Percentiles rank a stretch among this genome's conserved stretches.
Conservation (phyloP, 164 flowering plant species). For the Stephania cephalantha region DNA sequence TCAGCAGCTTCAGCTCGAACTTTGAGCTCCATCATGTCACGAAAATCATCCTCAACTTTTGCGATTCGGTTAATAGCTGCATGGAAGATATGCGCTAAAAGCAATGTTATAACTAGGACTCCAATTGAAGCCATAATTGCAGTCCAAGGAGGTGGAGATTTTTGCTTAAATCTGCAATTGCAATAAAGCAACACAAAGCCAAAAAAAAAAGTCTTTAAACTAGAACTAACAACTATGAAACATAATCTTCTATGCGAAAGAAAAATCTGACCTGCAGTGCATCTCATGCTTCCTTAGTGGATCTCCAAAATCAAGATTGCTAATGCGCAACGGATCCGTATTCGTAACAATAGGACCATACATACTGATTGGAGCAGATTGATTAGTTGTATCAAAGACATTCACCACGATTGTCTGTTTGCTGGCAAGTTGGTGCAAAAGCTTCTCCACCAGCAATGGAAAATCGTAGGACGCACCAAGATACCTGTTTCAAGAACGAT, state of each 20-base stretch:
- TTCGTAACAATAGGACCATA: constrained; percentile 62
- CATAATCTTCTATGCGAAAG: not conserved
- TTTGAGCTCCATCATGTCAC: constrained; percentile 72
- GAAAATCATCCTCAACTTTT: constrained; percentile 71
- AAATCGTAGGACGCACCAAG: constrained; percentile 94
- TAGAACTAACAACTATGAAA: not conserved
- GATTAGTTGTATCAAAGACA: constrained; percentile 85
- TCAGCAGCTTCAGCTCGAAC: constrained; percentile 96
- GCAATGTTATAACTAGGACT: constrained; percentile 59
- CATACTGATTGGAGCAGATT: constrained; percentile 67
- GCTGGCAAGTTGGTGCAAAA: constrained; percentile 92
- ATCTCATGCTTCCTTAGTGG: constrained; percentile 86
- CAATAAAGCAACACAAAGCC: not conserved
- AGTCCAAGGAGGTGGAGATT: constrained; percentile 71
- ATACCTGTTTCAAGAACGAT: constrained; percentile 41
- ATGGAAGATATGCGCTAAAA: constrained; percentile 63
- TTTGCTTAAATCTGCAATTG: constrained; percentile 68
- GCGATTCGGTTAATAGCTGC: constrained; percentile 71
- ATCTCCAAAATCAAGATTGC: constrained; percentile 88
- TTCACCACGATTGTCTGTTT: constrained; percentile 83
- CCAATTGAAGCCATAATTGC: constrained; percentile 64
- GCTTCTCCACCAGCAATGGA: constrained; percentile 88
- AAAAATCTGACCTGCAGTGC: constrained; percentile 76
- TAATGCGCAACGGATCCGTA: constrained; percentile 50
- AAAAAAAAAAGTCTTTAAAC: no score